These are phyloP conservation scores for Alternaria burnsii DNA, from an alignment of 2,329 filamentous ascomycete genomes.

Conservation along the genomic window DNA sequence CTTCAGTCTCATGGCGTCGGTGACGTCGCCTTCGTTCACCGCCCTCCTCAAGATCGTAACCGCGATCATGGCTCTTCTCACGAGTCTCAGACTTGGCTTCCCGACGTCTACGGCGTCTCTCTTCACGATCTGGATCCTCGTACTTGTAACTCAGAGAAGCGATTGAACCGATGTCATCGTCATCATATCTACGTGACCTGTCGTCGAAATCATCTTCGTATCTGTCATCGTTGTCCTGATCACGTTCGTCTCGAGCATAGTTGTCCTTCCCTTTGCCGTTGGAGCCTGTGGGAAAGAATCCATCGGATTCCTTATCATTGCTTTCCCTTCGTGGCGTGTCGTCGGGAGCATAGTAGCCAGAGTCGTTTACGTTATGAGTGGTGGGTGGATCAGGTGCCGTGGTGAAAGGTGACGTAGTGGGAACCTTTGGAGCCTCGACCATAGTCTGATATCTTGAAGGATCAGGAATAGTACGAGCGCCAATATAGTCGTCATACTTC, in stretches of 20 bases:
- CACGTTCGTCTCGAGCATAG: slow-evolving; percentile 23
- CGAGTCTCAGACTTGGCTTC: slow-evolving; percentile 33
- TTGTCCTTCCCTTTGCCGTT: slow-evolving; percentile 41
- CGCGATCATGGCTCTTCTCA: slow-evolving; percentile 49
- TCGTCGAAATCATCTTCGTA: slow-evolving; percentile 20
- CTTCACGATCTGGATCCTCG: slow-evolving; percentile 42
- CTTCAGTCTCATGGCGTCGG: slow-evolving; percentile 46
- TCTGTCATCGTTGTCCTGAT: slow-evolving; percentile 23
- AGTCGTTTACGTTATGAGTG: slow-evolving; percentile 37
- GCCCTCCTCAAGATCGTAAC: slow-evolving; percentile 43
- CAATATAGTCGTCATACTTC: slow-evolving; percentile 55
- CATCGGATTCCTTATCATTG: slow-evolving; percentile 44
- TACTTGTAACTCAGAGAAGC: slow-evolving; percentile 38
- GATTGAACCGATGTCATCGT: slow-evolving; percentile 34
- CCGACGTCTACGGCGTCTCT: slow-evolving; percentile 36
- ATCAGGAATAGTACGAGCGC: slow-evolving; percentile 18
- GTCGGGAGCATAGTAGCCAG: slow-evolving; percentile 47
- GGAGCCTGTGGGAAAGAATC: slow-evolving; percentile 46
- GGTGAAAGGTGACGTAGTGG: slow-evolving; percentile 24
- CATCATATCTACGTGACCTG: slow-evolving; percentile 21
- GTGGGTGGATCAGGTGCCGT: slow-evolving; percentile 22
- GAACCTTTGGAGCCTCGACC: slow-evolving; percentile 27
- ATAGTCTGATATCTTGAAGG: slow-evolving; percentile 22
- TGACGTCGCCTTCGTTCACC: slow-evolving; percentile 44
- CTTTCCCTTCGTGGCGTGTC: slow-evolving; percentile 28